Percentiles rank a stretch among this genome's conserved stretches.
Evolutionary conservation across 2,329 filamentous ascomycete genomes (phyloP).

Genomic region (Apiospora phragmitis): DNA sequence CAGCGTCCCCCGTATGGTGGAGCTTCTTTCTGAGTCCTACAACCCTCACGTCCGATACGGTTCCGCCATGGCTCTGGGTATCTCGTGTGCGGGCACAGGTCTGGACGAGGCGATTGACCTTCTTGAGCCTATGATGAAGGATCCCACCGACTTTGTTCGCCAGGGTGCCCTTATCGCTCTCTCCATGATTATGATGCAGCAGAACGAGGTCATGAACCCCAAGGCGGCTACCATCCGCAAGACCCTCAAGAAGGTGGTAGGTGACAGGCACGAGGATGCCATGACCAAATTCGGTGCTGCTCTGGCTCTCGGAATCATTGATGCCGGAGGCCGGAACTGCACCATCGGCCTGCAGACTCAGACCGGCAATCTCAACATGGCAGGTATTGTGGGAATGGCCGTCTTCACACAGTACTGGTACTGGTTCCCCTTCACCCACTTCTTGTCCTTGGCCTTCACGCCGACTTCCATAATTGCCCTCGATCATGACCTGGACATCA

Average conservation of each 20-base stretch:
- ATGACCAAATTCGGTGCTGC: conserved; percentile 99
- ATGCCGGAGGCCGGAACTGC: conserved; percentile 96
- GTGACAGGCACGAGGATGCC: conserved; percentile 94
- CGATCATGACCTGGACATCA: conserved; percentile 90
- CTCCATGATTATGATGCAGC: conserved; percentile 99
- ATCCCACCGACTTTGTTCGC: conserved; percentile 96
- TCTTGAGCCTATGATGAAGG: conserved; percentile 98
- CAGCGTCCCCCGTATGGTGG: conserved; percentile 97
- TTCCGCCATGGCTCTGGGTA: conserved; percentile 96
- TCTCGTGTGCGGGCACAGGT: conserved; percentile 94
- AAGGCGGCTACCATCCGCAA: conserved; percentile 91
- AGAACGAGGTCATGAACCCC: conserved; percentile 98
- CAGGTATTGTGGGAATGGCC: conserved; percentile 95
- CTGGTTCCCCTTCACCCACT: conserved; percentile 99
- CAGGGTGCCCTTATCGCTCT: conserved; percentile 93
- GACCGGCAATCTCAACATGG: conserved; percentile 98
- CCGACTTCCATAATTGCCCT: conserved; percentile 94
- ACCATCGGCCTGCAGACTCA: conserved; percentile 97
- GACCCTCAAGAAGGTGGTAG: conserved; percentile 89
- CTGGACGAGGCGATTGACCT: conserved; percentile 95
- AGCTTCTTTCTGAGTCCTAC: conserved; percentile 96
- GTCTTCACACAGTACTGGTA: conserved; percentile 99
- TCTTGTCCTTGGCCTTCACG: conserved; percentile 93
- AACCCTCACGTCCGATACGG: conserved; percentile 98
- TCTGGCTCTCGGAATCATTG: conserved; percentile 92